Evolutionary conservation across 768 basidiomycete genomes (phyloP).

Genomic region (Serendipita sp.): DNA sequence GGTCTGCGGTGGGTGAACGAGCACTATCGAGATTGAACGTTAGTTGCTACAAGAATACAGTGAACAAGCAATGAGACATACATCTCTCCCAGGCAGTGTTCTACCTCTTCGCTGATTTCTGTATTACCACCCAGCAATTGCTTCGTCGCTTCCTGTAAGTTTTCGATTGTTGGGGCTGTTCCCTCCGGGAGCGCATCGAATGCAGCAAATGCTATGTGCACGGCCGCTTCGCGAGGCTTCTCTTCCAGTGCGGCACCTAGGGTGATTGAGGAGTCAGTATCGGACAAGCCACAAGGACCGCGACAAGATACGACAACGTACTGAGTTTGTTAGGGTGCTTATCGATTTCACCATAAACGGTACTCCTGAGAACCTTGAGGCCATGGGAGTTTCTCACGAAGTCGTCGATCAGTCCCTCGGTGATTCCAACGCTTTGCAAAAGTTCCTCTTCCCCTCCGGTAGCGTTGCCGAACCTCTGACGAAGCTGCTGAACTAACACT

Average conservation of each 20-base stretch:
- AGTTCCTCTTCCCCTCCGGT: constrained; percentile 30
- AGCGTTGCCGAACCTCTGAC: constrained; percentile 22
- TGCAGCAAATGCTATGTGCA: constrained; percentile 61
- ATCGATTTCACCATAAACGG: constrained; percentile 42
- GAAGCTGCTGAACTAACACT: constrained; percentile 27
- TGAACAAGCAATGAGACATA: constrained; percentile 24
- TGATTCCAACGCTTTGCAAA: constrained; percentile 7
- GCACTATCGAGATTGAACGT: constrained; percentile 28
- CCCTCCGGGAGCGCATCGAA: constrained; percentile 22
- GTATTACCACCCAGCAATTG: constrained; percentile 32
- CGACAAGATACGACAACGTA: constrained; percentile 19
- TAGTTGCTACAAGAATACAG: constrained; percentile 6
- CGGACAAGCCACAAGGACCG: neutral
- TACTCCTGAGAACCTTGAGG: constrained; percentile 47
- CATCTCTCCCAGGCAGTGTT: constrained; percentile 61
- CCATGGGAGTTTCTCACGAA: constrained; percentile 75
- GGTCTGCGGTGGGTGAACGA: constrained; percentile 64
- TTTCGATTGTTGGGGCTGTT: constrained; percentile 30
- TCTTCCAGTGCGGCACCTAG: constrained; percentile 27
- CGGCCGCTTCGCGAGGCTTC: constrained; percentile 40
- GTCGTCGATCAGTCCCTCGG: constrained; percentile 31
- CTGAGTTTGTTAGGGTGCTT: constrained; percentile 32
- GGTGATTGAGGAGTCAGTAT: constrained; percentile 3
- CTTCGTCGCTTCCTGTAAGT: constrained; percentile 35
- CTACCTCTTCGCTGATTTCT: constrained; percentile 32